phyloP scores from a whole-genome alignment of 768 basidiomycete species.

The Coprinopsis cinerea region DNA sequence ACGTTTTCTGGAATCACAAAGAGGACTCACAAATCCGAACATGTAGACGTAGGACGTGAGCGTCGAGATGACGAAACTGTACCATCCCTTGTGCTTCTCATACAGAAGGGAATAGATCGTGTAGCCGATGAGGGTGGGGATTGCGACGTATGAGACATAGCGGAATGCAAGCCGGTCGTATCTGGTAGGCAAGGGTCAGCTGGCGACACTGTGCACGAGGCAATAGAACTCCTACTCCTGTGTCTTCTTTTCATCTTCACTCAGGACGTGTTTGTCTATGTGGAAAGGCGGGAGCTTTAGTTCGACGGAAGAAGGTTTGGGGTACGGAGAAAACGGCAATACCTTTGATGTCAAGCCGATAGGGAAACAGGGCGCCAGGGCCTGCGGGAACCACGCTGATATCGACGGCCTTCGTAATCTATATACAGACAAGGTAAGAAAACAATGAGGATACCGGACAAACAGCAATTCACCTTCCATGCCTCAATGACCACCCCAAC shows the following conservation, averaged over 20 bases:
- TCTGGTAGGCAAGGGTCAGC: conserved; percentile 32
- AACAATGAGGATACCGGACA: conserved; percentile 14
- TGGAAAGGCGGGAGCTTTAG: conserved; percentile 20
- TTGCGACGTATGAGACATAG: conserved; percentile 86
- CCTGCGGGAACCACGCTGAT: conserved; percentile 61
- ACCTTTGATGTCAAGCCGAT: conserved; percentile 80
- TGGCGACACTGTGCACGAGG: conserved; percentile 2
- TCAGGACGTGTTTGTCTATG: conserved; percentile 88
- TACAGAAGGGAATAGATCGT: conserved; percentile 77
- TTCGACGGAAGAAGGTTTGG: too few relatives aligned
- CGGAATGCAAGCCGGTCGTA: conserved; percentile 92
- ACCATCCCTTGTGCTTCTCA: conserved; percentile 89
- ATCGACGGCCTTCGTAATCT: conserved; percentile 91
- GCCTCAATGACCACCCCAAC: conserved; percentile 82
- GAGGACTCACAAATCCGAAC: conserved; percentile 89
- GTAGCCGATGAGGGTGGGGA: conserved; percentile 74
- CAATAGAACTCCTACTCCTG: conserved; percentile 64
- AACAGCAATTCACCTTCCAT: conserved; percentile 69
- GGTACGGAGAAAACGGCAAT: conserved; percentile 14
- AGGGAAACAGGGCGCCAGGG: conserved; percentile 66
- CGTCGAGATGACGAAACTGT: conserved; percentile 91
- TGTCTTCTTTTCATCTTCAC: conserved; percentile 95
- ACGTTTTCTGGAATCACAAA: neutral
- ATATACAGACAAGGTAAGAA: conserved; percentile 5
- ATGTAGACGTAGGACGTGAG: conserved; percentile 91